These are phyloP conservation scores for Zygotorulaspora sp. DNA, from an alignment of 805 yeast species.

Conservation along the genomic window DNA sequence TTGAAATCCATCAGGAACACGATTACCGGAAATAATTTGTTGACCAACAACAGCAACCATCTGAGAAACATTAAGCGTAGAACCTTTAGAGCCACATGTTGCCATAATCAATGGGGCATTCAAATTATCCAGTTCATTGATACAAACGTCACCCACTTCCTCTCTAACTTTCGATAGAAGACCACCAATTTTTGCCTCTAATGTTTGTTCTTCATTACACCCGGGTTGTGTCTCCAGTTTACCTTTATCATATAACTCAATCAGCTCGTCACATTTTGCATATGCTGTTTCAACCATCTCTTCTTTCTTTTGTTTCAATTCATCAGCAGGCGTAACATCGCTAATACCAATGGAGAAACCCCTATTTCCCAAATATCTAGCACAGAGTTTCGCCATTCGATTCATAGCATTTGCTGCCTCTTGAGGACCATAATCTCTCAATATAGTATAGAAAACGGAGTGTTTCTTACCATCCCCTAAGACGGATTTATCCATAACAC, in stretches of 20 bases:
- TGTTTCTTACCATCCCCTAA: constrained; percentile 98
- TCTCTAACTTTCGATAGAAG: constrained; percentile 94
- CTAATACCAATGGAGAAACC: constrained; percentile 97
- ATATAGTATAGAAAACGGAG: constrained; percentile 89
- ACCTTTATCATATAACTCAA: constrained; percentile 71
- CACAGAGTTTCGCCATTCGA: constrained; percentile 98
- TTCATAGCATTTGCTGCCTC: constrained; percentile 97
- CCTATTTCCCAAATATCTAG: constrained; percentile 87
- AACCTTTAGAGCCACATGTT: constrained; percentile 98
- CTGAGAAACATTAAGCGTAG: constrained; percentile 95
- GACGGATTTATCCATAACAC: constrained; percentile 94
- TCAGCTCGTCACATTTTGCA: constrained; percentile 84
- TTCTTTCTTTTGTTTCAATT: constrained; percentile 74
- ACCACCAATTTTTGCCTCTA: constrained; percentile 97
- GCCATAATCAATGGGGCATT: constrained; percentile 99
- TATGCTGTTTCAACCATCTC: constrained; percentile 87
- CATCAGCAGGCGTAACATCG: constrained; percentile 91
- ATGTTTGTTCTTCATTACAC: constrained; percentile 96
- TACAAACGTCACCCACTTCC: constrained; percentile 98
- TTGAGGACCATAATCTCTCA: constrained; percentile 94
- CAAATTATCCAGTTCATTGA: constrained; percentile 78
- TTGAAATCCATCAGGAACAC: constrained; percentile 99
- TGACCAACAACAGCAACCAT: constrained; percentile 99
- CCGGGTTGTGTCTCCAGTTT: constrained; percentile 98
- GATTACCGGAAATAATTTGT: constrained; percentile 96